Evolutionary conservation across 805 yeast genomes (phyloP).

Genomic region (Metschnikowia gelsemii): DNA sequence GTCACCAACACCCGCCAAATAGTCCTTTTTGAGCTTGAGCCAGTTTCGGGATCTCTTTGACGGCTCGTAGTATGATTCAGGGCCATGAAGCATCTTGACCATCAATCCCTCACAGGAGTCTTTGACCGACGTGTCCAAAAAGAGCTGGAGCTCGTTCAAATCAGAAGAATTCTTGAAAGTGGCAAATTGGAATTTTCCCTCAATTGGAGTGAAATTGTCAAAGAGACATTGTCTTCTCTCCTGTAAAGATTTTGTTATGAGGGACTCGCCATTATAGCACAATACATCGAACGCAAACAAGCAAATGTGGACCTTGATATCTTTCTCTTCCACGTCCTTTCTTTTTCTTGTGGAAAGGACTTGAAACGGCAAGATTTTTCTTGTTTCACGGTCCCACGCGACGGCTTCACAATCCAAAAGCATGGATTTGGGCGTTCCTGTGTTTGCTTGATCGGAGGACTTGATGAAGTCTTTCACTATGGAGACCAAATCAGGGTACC

Average conservation of each 20-base stretch:
- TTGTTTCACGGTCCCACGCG: constrained; percentile 82
- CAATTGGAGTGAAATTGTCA: constrained; percentile 55
- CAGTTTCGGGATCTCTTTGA: constrained; percentile 93
- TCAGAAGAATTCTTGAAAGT: constrained; percentile 68
- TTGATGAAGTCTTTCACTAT: constrained; percentile 61
- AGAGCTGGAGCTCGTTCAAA: constrained; percentile 71
- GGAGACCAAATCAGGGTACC: constrained; percentile 86
- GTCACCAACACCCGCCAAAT: constrained; percentile 93
- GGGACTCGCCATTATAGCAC: constrained; percentile 68
- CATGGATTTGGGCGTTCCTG: constrained; percentile 47
- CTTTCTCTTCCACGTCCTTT: constrained; percentile 84
- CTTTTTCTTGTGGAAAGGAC: constrained; percentile 90
- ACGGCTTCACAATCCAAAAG: constrained; percentile 96
- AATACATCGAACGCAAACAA: constrained; percentile 88
- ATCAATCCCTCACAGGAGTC: constrained; percentile 94
- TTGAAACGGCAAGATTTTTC: constrained; percentile 91
- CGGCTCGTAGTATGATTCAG: constrained; percentile 86
- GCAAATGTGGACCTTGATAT: constrained; percentile 88
- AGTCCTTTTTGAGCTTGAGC: constrained; percentile 94
- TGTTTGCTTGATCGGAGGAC: constrained; percentile 20
- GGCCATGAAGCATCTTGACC: constrained; percentile 86
- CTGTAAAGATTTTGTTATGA: constrained; percentile 62
- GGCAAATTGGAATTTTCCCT: constrained; percentile 83
- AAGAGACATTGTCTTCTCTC: constrained; percentile 67
- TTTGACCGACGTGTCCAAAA: constrained; percentile 84